Conservation (phyloP, 2,329 filamentous ascomycete species). For the Penicillium sp. region DNA sequence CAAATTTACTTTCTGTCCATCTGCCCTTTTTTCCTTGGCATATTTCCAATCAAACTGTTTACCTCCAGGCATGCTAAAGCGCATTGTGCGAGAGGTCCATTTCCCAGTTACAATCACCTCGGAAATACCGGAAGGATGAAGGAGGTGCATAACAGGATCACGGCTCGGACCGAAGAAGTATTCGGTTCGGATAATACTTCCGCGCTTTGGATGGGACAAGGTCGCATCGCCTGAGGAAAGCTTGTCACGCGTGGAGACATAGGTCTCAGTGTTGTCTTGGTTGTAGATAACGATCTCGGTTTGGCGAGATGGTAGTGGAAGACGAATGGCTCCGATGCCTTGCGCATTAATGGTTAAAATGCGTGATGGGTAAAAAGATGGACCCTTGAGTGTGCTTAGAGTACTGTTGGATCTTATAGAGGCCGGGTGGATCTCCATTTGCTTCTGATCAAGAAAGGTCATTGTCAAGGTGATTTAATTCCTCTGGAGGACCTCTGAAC, state of each 20-base stretch:
- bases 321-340: conserved; percentile 29
- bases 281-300: conserved; percentile 37
- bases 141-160: conserved; percentile 49
- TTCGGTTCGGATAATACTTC: conserved; percentile 50
- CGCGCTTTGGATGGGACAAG: conserved; percentile 39
- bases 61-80: conserved; percentile 50
- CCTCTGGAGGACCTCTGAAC: no score
- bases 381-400: background rate
- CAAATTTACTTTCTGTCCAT: conserved; percentile 27
- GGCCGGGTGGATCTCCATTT: conserved; percentile 6
- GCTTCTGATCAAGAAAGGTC: background rate
- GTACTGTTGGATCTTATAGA: conserved; percentile 10
- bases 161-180: conserved; percentile 58
- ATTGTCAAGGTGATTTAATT: background rate
- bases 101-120: conserved; percentile 38
- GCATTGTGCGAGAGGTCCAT: conserved; percentile 48
- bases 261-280: conserved; percentile 44
- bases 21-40: conserved; percentile 42
- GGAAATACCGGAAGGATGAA: conserved; percentile 21
- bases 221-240: conserved; percentile 52
- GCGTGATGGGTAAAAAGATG: conserved; percentile 10
- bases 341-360: conserved; percentile 24
- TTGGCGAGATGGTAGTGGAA: conserved; percentile 39
- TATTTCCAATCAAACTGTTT: conserved; percentile 57
- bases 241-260: conserved; percentile 52